A percentile compares a stretch with the other conserved stretches of the same genome.
phyloP scores from a whole-genome alignment of 2,329 filamentous ascomycete species.

The Trichoderma sp. region DNA sequence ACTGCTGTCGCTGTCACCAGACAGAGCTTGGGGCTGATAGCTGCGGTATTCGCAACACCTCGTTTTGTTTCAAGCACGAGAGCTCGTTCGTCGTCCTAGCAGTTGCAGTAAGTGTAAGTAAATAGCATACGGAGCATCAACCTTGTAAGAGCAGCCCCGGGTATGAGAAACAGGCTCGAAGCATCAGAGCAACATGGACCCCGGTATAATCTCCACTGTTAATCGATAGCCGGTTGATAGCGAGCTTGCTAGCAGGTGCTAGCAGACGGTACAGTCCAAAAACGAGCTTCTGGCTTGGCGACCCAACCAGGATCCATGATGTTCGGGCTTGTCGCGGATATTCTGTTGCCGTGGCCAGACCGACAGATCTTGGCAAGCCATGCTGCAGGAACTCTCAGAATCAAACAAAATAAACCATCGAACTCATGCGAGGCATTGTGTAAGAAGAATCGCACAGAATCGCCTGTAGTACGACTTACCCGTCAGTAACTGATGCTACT shows the following conservation, averaged over 20 bases:
- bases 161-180: background rate
- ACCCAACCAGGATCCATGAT: background rate
- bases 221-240: conserved; percentile 19
- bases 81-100: background rate
- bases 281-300: background rate
- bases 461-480: background rate
- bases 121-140: background rate
- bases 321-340: background rate
- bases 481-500: background rate
- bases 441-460: background rate
- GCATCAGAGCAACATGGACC: conserved; percentile 3
- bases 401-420: background rate
- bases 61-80: background rate
- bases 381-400: background rate
- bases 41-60: background rate
- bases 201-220: background rate
- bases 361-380: background rate
- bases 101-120: background rate
- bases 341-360: background rate
- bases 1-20: background rate
- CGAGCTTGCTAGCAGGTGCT: background rate
- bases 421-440: background rate
- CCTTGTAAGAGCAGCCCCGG: background rate
- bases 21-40: background rate
- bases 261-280: background rate